A percentile compares a stretch with the other conserved stretches of the same genome.
Conservation (phyloP, 352 stramenopile genomes). For the Phytophthora nicotianae region DNA sequence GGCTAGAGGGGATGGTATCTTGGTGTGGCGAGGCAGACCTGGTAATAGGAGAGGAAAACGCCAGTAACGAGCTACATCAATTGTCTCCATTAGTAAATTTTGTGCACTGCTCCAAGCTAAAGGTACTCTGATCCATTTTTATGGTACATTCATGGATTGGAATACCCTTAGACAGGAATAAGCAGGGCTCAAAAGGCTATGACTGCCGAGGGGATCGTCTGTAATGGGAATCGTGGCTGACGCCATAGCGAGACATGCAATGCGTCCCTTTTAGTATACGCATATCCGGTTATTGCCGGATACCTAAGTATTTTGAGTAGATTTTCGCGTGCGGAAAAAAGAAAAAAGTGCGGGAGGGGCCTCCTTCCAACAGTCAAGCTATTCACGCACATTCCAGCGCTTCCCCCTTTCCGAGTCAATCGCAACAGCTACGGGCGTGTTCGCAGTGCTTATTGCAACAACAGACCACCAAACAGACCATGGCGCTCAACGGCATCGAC, state of each 20-base stretch:
- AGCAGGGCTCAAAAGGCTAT: too few relatives aligned
- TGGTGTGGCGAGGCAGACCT: too few relatives aligned
- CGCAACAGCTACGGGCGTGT: neutral
- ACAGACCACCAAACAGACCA: conserved; percentile 15
- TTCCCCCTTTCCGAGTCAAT: conserved; percentile 15
- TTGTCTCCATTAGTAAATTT: too few relatives aligned
- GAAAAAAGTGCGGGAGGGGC: conserved; percentile 14
- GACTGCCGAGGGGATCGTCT: too few relatives aligned
- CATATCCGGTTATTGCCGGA: neutral
- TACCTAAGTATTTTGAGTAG: conserved; percentile 5
- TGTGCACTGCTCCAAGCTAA: too few relatives aligned
- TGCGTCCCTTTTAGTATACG: conserved; percentile 1
- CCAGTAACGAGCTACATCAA: too few relatives aligned
- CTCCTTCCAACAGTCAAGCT: conserved; percentile 11
- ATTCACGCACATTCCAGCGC: conserved; percentile 18
- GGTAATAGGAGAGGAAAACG: too few relatives aligned
- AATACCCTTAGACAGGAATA: too few relatives aligned
- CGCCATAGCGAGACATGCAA: conserved; percentile 3
- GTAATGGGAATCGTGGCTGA: neutral
- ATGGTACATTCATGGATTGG: too few relatives aligned
- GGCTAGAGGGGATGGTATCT: too few relatives aligned
- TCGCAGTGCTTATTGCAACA: neutral
- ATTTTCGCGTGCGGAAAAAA: conserved; percentile 19
- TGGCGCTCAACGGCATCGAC: conserved; percentile 45
- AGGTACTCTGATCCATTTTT: too few relatives aligned